Evolutionary conservation across 805 yeast species (phyloP).

Genomic region (Candida mattraensis): DNA sequence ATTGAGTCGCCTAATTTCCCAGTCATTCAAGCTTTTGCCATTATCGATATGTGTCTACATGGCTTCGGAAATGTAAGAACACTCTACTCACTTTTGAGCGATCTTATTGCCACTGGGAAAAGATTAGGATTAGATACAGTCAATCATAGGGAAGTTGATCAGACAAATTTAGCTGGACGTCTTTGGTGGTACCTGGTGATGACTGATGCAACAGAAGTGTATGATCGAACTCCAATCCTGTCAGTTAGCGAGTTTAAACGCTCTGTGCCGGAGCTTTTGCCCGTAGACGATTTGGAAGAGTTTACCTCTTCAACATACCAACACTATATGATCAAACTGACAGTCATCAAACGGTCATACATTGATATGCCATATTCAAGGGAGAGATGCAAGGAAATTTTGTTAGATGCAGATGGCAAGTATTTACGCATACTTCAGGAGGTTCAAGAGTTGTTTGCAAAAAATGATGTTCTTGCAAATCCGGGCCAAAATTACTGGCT

Average conservation of each 20-base stretch:
- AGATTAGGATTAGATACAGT: neutral
- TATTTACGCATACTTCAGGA: neutral
- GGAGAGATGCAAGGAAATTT: neutral
- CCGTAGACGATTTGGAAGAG: neutral
- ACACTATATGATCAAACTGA: constrained; percentile 1
- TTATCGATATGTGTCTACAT: constrained; percentile 1
- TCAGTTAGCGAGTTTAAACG: too few relatives aligned
- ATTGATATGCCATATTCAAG: neutral
- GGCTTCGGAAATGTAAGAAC: constrained; percentile 3
- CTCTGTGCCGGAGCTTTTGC: neutral
- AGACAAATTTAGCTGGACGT: neutral
- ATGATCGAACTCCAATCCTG: constrained; percentile 2
- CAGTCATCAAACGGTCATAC: constrained; percentile 1
- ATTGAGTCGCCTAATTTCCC: constrained; percentile 2
- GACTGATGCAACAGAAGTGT: constrained; percentile 4
- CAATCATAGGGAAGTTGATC: too few relatives aligned
- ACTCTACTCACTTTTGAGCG: constrained; percentile 3
- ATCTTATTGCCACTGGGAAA: constrained; percentile 1
- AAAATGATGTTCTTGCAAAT: neutral
- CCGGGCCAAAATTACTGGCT: constrained; percentile 4
- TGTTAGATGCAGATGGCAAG: neutral
- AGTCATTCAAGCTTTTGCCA: constrained; percentile 5
- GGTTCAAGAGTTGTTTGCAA: neutral
- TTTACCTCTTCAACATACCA: constrained; percentile 2
- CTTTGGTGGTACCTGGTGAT: constrained; percentile 3